Evolutionary conservation across 2,329 filamentous ascomycete species (phyloP), one percentile per base, ranked within the genome.

Genomic region (Beauveria sp.): DNA sequence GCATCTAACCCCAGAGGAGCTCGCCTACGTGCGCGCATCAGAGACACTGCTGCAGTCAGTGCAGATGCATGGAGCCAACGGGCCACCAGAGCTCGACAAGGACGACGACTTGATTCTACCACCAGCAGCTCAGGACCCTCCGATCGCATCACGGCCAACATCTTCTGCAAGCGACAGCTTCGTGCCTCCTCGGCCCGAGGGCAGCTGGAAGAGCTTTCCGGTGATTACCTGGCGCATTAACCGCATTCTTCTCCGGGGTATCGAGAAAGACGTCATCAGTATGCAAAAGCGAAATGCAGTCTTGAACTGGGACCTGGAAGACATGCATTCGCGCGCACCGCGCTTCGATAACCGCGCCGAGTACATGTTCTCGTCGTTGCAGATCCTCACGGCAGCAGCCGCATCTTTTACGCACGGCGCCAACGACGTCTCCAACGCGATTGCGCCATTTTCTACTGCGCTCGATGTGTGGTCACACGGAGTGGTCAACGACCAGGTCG

Each of bases 341-440:
- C 79, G 80, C 65, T 84, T 78, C 70, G 77, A 81, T 68, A 83
- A 84, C 69, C 76, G 80, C 53, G 77, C 77, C 62, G n/a, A 82
- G 68, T 75, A 81, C 69, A 72, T 79, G 63, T 82, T 79, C 68
- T 79, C 77, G 18, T 77, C 77, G 59, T 72, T 79, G 40, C 78
- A 80, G 64, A 70, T 81, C 59, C 65, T 79, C 12, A 79, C 80
- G n/a, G 81, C 81, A 12, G 79, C 79, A 63, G 80, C 81, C 22
- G 79, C 80, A 18, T 81, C 79, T 8, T 83, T 84, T 64, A 79
- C 81, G 1, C 81, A 84, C 72, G 81, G 81, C 62, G 79, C 80
- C 61, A 83, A 84, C 69, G 81, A 84, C 64, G 79, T 84, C 24
- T 74, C 77, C 61, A 84, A 83, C 67, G 76, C 78, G 45, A 75